Evolutionary conservation across 768 basidiomycete genomes (phyloP).

Genomic region (Lenzites betulinus): DNA sequence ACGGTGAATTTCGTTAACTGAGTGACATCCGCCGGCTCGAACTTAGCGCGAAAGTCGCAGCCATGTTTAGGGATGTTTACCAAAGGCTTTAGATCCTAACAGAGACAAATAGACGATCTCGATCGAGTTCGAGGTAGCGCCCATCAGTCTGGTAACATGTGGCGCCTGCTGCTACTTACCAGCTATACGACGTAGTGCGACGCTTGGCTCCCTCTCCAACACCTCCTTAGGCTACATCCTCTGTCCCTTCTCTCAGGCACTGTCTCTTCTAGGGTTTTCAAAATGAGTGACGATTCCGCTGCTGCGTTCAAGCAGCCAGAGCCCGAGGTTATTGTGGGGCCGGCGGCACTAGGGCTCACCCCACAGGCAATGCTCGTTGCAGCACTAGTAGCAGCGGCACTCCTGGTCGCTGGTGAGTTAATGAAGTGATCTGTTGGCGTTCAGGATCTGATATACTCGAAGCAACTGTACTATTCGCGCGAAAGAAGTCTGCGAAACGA

Average conservation of each 20-base stretch:
- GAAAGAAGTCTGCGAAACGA: slow-evolving; percentile 45
- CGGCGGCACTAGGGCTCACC: slow-evolving; percentile 39
- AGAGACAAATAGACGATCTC: slow-evolving; percentile 12
- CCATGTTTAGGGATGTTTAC: slow-evolving; percentile 8
- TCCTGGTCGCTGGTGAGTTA: slow-evolving; percentile 46
- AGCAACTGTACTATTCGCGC: slow-evolving; percentile 49
- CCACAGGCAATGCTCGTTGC: slow-evolving; percentile 42
- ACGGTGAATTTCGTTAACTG: too few relatives aligned
- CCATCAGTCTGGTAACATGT: neutral
- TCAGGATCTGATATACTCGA: slow-evolving; percentile 19
- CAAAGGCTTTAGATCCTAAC: slow-evolving; percentile 26
- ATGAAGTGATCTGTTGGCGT: neutral
- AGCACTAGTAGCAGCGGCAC: slow-evolving; percentile 46
- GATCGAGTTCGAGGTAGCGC: neutral
- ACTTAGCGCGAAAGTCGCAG: neutral
- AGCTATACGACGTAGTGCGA: neutral
- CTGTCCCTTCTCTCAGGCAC: neutral
- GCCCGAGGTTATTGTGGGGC: slow-evolving; percentile 43
- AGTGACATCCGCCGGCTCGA: too few relatives aligned
- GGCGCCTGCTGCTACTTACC: neutral
- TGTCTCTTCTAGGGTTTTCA: neutral
- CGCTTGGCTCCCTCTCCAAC: neutral
- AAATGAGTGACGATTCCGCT: neutral
- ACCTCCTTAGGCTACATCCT: neutral
- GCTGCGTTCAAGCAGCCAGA: neutral